Percentiles rank a stretch among this genome's conserved stretches.
Evolutionary conservation across 495 filamentous ascomycete species (phyloP).

Genomic region (Penicillium riverlandense): DNA sequence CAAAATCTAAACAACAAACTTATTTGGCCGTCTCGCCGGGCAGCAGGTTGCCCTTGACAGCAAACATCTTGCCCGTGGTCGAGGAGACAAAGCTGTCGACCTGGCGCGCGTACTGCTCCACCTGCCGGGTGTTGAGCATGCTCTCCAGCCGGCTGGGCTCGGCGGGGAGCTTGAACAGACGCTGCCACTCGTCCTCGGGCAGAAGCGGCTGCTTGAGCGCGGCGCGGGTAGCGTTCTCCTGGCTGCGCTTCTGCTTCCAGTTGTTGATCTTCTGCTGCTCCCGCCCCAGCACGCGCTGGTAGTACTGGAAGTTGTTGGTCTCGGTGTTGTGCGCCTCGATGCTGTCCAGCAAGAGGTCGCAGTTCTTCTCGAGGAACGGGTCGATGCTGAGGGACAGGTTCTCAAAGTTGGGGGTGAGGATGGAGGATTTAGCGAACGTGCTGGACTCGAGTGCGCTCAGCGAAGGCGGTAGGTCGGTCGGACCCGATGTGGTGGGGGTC

Average conservation of each 20-base stretch:
- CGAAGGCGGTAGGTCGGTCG: slow-evolving; percentile 65
- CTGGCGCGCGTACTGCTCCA: slow-evolving; percentile 96
- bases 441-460: slow-evolving; percentile 63
- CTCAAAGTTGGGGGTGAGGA: slow-evolving; percentile 81
- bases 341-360: slow-evolving; percentile 87
- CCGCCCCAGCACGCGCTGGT: slow-evolving; percentile 87
- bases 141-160: slow-evolving; percentile 89
- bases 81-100: slow-evolving; percentile 92
- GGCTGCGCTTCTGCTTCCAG: slow-evolving; percentile 93
- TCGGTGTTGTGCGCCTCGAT: slow-evolving; percentile 98
- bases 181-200: slow-evolving; percentile 97
- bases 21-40: slow-evolving; percentile 42
- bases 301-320: slow-evolving; percentile 98
- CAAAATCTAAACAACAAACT: slow-evolving; percentile 14
- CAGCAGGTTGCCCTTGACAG: slow-evolving; percentile 66
- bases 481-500: slow-evolving; percentile 45
- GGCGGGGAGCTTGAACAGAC: slow-evolving; percentile 91
- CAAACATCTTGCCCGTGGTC: slow-evolving; percentile 96
- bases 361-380: slow-evolving; percentile 97
- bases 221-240: slow-evolving; percentile 78
- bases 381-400: slow-evolving; percentile 88
- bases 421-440: slow-evolving; percentile 37
- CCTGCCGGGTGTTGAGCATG: slow-evolving; percentile 87
- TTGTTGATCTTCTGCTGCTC: slow-evolving; percentile 94
- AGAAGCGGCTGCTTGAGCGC: slow-evolving; percentile 83